Percentiles rank a stretch among this genome's conserved stretches.
These are phyloP conservation scores for peach (Prunus persica) DNA, from an alignment of 306 rosid species.

Conservation along the genomic window DNA sequence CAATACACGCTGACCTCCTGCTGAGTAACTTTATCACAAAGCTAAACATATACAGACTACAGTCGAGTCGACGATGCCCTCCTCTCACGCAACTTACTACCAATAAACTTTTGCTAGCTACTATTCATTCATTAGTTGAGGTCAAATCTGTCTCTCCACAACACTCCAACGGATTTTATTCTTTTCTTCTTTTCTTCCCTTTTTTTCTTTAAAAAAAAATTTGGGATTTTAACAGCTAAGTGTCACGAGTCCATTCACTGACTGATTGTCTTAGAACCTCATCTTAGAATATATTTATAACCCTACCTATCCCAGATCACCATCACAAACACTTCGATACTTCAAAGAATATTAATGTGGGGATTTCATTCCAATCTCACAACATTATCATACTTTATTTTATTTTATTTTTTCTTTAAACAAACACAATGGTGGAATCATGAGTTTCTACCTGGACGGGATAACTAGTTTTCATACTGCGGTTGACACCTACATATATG, in stretches of 20 bases:
- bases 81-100: not conserved
- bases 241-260: not conserved
- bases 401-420: not conserved
- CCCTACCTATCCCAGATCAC: not conserved
- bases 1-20: no score
- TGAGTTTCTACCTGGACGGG: no score
- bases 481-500: no score
- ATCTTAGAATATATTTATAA: not conserved
- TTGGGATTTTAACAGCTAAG: not conserved
- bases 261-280: not conserved
- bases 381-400: not conserved
- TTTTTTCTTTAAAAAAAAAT: accelerated
- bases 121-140: not conserved
- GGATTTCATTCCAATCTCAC: not conserved
- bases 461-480: no score
- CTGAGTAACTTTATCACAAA: not conserved
- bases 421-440: no score
- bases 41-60: no score
- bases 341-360: not conserved
- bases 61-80: not conserved
- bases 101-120: not conserved
- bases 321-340: not conserved
- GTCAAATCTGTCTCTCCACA: not conserved
- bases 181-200: not conserved
- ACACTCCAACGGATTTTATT: not conserved